Conservation (phyloP, 2,329 filamentous ascomycete genomes). For the Zymoseptoria pseudotritici region DNA sequence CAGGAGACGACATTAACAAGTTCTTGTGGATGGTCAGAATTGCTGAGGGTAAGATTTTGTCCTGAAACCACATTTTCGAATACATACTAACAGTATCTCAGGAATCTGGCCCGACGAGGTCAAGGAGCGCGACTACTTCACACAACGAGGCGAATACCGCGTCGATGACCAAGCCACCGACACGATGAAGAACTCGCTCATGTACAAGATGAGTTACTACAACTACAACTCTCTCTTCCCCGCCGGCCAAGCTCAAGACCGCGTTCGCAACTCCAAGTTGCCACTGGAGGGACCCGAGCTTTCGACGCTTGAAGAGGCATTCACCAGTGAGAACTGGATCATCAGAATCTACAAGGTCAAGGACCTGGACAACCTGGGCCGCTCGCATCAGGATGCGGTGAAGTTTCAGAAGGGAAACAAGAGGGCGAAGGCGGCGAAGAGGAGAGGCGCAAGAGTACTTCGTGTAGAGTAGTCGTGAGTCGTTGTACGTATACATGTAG, state of each 20-base stretch:
- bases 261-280: slow-evolving; percentile 72
- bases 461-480: slow-evolving; percentile 49
- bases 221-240: slow-evolving; percentile 93
- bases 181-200: slow-evolving; percentile 98
- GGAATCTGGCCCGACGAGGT: slow-evolving; percentile 97
- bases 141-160: slow-evolving; percentile 82
- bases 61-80: neutral
- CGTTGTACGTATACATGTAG: slow-evolving; percentile 29
- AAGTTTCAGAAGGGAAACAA: slow-evolving; percentile 72
- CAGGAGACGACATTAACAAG: slow-evolving; percentile 98
- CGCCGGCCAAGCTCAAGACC: slow-evolving; percentile 78
- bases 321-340: slow-evolving; percentile 99
- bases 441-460: slow-evolving; percentile 62
- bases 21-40: slow-evolving; percentile 99
- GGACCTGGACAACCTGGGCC: slow-evolving; percentile 90
- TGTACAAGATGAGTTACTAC: slow-evolving; percentile 99
- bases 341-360: slow-evolving; percentile 99
- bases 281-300: slow-evolving; percentile 81
- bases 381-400: slow-evolving; percentile 66
- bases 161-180: slow-evolving; percentile 90
- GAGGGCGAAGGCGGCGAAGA: slow-evolving; percentile 63
- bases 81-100: slow-evolving; percentile 11
- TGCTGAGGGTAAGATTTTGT: slow-evolving; percentile 61
- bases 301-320: slow-evolving; percentile 88
- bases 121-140: slow-evolving; percentile 95